Evolutionary conservation across 1,139 yeast genomes (phyloP), one percentile per base, ranked within the genome.

Genomic region (Diutina neorugosa): DNA sequence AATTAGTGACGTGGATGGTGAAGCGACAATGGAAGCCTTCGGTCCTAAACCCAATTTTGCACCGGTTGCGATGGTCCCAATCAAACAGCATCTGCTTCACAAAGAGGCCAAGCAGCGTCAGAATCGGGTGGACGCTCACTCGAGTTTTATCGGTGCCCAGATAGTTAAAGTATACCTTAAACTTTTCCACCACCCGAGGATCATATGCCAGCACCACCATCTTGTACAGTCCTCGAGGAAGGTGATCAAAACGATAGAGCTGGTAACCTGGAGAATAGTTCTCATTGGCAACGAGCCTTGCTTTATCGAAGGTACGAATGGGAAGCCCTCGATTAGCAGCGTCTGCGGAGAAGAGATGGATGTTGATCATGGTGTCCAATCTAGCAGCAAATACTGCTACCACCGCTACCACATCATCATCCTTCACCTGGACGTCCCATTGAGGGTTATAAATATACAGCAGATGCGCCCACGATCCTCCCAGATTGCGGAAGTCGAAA

Each of bases 381-480:
- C 69, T 58, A 1, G 66, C 59, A 31, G 62, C 62, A 23, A 55
- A 12, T 53, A 53, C 25, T 7, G 41, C 34, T 52, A 63, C 62
- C 5, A 77, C 55, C 1, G 63, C 64, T 4, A 75, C 52, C 0
- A 69, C 53, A 14, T 60, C 23, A 53, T 61, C 53, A 56, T 60
- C 42, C 16, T 53, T 48, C 53, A 67, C 60, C 55, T 61, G 59
- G 63, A 69, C 52, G 48, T 69, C 67, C 60, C 70, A 85, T 58
- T 86, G 89, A 0, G 96, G 95, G 59, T 86, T 87, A 44, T 69
- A 64, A 41, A 77, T 67, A 59, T 74, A 86, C 0, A 77, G 66
- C 2, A 78, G 68, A 48, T 70, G 58, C 0, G 77, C 60, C 79
- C 82, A 78, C 57, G 74, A 77, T 0, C 93, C 91, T 2, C 88